phyloP scores from a whole-genome alignment of 2,329 filamentous ascomycete species.

The Thielaviopsis populi region DNA sequence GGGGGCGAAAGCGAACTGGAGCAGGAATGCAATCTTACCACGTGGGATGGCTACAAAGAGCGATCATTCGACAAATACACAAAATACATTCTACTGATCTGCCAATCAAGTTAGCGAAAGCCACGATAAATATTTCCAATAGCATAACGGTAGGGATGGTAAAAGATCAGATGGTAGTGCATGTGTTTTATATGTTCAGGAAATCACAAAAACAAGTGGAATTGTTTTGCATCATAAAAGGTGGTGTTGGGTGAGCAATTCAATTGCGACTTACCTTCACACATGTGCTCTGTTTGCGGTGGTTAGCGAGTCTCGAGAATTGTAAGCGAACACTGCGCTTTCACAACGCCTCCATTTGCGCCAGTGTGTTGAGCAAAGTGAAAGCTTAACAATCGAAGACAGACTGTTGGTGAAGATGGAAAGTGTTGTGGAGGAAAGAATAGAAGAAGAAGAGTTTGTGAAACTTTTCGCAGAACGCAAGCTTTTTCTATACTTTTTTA shows the following conservation, averaged over 20 bases:
- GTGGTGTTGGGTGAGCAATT: background rate
- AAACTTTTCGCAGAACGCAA: background rate
- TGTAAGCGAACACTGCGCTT: background rate
- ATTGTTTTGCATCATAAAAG: constrained; percentile 16
- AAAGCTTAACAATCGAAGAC: background rate
- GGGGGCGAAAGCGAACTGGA: background rate
- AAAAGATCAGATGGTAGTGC: constrained; percentile 58
- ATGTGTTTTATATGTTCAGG: constrained; percentile 39
- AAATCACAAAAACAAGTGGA: constrained; percentile 18
- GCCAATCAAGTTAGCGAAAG: background rate
- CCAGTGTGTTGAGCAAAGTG: background rate
- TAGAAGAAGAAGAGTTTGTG: background rate
- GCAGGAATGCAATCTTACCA: background rate
- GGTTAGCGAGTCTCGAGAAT: background rate
- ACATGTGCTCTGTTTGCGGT: background rate
- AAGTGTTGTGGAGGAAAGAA: background rate
- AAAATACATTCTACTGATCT: background rate
- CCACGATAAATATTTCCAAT: background rate
- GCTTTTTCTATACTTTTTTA: constrained; percentile 14
- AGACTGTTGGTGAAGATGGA: background rate
- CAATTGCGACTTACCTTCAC: constrained; percentile 2
- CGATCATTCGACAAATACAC: background rate
- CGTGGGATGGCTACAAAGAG: background rate
- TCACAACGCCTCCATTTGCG: background rate
- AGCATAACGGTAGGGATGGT: background rate